Evolutionary conservation across 225 moss, liverwort and hornwort genomes (phyloP).

Genomic region (Pleurozium schreberi): DNA sequence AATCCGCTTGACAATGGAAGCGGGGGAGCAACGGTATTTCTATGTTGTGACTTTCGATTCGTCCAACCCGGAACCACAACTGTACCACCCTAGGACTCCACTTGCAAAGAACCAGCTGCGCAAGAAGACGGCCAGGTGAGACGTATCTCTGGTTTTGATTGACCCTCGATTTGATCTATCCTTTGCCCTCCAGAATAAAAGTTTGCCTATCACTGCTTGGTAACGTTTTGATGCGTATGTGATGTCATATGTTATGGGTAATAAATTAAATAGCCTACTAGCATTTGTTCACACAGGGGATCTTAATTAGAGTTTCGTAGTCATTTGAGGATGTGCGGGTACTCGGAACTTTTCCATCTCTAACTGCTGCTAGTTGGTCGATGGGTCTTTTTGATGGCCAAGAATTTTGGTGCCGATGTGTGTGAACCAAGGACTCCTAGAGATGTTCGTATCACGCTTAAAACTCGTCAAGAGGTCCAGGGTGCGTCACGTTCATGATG

Average conservation of each 20-base stretch:
- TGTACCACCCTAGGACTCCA: background rate
- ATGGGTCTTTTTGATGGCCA: background rate
- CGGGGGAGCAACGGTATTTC: background rate
- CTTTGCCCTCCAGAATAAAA: background rate
- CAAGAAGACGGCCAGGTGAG: background rate
- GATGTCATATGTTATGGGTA: background rate
- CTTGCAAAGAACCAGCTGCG: background rate
- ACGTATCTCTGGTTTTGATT: background rate
- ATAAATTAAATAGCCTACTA: background rate
- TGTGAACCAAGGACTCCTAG: background rate
- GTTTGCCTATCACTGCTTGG: background rate
- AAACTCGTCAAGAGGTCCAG: background rate
- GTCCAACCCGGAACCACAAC: background rate
- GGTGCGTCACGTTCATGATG: background rate
- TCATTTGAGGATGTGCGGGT: background rate
- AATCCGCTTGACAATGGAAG: background rate
- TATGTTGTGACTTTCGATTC: background rate
- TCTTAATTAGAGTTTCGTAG: background rate
- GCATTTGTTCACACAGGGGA: background rate
- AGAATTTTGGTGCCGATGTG: background rate
- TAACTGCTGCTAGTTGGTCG: background rate
- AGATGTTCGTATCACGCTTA: background rate
- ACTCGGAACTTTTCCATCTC: background rate
- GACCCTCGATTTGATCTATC: background rate
- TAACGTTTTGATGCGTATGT: background rate